phyloP scores from a whole-genome alignment of 495 filamentous ascomycete genomes.

The Penicillium waksmanii region DNA sequence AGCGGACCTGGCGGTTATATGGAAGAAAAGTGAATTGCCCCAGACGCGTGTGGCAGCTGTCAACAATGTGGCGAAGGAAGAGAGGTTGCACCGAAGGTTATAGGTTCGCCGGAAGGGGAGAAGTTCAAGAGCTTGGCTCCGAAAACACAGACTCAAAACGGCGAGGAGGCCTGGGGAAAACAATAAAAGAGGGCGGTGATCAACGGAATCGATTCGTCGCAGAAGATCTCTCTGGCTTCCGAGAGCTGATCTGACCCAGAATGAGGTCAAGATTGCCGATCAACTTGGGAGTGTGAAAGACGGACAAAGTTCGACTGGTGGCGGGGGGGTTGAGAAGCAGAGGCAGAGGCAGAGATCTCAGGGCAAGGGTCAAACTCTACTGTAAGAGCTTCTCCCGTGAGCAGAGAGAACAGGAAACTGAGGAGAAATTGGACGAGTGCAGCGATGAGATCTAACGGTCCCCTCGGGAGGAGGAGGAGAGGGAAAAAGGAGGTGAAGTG shows the following conservation, averaged over 20 bases:
- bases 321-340: background rate
- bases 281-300: background rate
- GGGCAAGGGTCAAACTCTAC: slow-evolving; percentile 3
- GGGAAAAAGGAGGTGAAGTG: slow-evolving; percentile 23
- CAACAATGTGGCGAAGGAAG: slow-evolving; percentile 30
- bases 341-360: background rate
- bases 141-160: slow-evolving; percentile 7
- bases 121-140: slow-evolving; percentile 8
- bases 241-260: slow-evolving; percentile 2
- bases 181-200: slow-evolving; percentile 19
- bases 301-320: background rate
- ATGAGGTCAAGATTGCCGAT: slow-evolving; percentile 25
- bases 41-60: slow-evolving; percentile 18
- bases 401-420: background rate
- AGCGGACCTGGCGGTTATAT: slow-evolving; percentile 16
- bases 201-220: slow-evolving; percentile 10
- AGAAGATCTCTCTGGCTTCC: background rate
- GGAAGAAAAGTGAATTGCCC: background rate
- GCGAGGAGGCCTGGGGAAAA: slow-evolving; percentile 3
- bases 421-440: slow-evolving; percentile 8
- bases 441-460: slow-evolving; percentile 2
- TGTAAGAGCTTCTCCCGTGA: background rate
- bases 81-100: slow-evolving; percentile 25
- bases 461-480: slow-evolving; percentile 3
- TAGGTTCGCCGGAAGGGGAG: slow-evolving; percentile 28